Evolutionary conservation across 2,329 filamentous ascomycete genomes (phyloP).

Genomic region (Furcasterigmium sp.): DNA sequence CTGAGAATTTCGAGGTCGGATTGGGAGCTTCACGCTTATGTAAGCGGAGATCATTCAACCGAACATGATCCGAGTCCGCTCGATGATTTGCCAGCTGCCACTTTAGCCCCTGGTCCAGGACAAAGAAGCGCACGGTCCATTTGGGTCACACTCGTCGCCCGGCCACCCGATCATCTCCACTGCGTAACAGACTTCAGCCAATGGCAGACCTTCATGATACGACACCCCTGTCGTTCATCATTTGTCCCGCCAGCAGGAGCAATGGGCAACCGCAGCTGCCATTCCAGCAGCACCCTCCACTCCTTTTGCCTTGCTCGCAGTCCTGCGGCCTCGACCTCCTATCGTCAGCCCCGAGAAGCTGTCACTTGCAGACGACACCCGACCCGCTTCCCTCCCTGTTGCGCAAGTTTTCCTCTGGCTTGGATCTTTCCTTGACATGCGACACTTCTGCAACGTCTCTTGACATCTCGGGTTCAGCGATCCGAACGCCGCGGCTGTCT

Average conservation of each 20-base stretch:
- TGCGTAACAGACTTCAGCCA: too few relatives aligned
- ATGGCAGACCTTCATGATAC: too few relatives aligned
- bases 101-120: background rate
- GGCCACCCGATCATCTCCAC: too few relatives aligned
- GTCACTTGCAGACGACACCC: background rate
- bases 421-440: too few relatives aligned
- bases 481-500: too few relatives aligned
- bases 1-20: conserved; percentile 7
- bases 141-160: background rate
- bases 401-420: too few relatives aligned
- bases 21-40: background rate
- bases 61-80: too few relatives aligned
- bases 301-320: background rate
- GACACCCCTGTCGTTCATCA: background rate
- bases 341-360: background rate
- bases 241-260: background rate
- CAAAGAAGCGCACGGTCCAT: background rate
- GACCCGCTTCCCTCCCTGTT: too few relatives aligned
- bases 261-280: background rate
- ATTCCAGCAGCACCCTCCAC: background rate
- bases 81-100: background rate
- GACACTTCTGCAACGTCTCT: too few relatives aligned
- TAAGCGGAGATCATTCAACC: background rate
- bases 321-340: background rate
- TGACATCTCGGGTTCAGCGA: too few relatives aligned